Percentiles rank a stretch among this genome's conserved stretches.
phyloP scores from a whole-genome alignment of 1,284 basidiomycete genomes.

The Microbotryomycetes sp. region DNA sequence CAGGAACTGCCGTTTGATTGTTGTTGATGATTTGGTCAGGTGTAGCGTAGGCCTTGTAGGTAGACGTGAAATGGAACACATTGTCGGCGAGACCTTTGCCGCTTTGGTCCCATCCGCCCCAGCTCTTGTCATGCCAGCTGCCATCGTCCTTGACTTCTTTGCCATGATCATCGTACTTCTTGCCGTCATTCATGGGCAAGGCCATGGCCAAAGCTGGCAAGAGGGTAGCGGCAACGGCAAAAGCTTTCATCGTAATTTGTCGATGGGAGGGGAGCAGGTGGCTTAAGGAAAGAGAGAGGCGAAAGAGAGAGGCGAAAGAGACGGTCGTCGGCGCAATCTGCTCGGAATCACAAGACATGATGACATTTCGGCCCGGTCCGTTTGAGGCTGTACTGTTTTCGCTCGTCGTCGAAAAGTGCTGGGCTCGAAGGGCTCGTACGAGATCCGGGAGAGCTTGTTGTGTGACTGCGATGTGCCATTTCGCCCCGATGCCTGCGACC shows the following conservation, averaged over 20 bases:
- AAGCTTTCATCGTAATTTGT: constrained; percentile 9
- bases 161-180: constrained; percentile 22
- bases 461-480: too few species aligned
- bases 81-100: constrained; percentile 17
- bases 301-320: neutral
- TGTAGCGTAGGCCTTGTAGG: constrained; percentile 38
- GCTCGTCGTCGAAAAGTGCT: too few species aligned
- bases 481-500: too few species aligned
- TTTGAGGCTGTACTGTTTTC: too few species aligned
- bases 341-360: too few species aligned
- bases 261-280: neutral
- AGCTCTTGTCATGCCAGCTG: constrained; percentile 17
- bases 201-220: constrained; percentile 31
- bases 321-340: too few species aligned
- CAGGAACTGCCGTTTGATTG: constrained; percentile 37
- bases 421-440: too few species aligned
- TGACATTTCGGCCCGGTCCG: too few species aligned
- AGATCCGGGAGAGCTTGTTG: too few species aligned
- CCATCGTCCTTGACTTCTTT: constrained; percentile 19
- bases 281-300: neutral
- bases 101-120: constrained; percentile 3
- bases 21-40: constrained; percentile 40
- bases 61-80: constrained; percentile 43
- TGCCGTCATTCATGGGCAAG: constrained; percentile 26
- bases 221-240: constrained; percentile 24